Evolutionary conservation across 345 rosid genomes (phyloP), one percentile per base, ranked within the genome.

Genomic region (Punica granatum): DNA sequence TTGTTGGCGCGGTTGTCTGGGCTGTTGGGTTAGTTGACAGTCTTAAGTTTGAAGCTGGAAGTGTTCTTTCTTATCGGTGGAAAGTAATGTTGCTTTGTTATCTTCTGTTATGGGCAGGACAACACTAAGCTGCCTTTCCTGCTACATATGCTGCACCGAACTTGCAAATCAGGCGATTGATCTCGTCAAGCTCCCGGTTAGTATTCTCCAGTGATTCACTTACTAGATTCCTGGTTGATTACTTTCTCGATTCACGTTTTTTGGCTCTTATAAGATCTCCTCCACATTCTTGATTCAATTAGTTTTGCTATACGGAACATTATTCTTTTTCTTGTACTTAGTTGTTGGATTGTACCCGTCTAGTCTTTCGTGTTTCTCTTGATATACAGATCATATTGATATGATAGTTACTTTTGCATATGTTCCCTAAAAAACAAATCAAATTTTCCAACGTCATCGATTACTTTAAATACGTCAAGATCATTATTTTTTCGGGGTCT

Each of bases 91-190:
- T 35, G 32, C 41, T 8, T 43, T 9, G 25, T 11, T 5, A n/a
- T 25, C 28, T n/a, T 68, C 10, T 19, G 44, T 0, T 21, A 30
- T 7, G 34, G 36, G 78, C 88, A 91, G 96, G 85, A 72, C 76
- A 1, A 54, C 84, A 36, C 60, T 91, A 79, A 89, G 96, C 82
- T 89, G 96, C 76, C 66, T 91, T 67, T 91, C 97, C n/a, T 86
- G 91, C 48, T 91, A 92, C 73, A 67, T 86, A 64, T 89, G 90
- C 66, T 89, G 71, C 30, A 86, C 96, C 28, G 86, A 80, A 60
- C 42, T 91, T 49, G 90, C 96, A 1, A 84, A 91, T 48, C 72
- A 84, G 26, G 93, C 93, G 0, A 74, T 89, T 68, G 80, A 2
- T 74, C 85, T 89, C 35, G 71, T 91, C 60, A 83, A 86, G 82